Evolutionary conservation across 805 yeast species (phyloP).

Genomic region (Lachancea nothofagi): DNA sequence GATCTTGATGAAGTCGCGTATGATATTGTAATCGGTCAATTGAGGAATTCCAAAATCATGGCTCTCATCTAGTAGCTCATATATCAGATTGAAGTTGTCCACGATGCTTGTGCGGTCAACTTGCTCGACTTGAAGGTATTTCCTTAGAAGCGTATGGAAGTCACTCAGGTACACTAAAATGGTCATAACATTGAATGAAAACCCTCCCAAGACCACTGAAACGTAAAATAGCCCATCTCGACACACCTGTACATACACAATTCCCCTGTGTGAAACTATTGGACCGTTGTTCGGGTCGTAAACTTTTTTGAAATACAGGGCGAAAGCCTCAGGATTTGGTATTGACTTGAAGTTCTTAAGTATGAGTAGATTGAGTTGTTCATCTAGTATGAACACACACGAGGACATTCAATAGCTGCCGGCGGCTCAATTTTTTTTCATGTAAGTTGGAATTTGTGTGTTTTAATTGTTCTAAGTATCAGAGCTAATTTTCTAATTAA

Average conservation of each 20-base stretch:
- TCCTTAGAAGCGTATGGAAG: constrained; percentile 23
- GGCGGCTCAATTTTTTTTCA: background rate
- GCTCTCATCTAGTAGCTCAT: constrained; percentile 84
- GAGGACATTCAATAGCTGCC: constrained; percentile 20
- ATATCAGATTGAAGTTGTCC: constrained; percentile 69
- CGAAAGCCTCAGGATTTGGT: constrained; percentile 19
- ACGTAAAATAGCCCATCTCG: constrained; percentile 26
- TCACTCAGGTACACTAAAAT: constrained; percentile 24
- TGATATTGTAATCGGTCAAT: constrained; percentile 69
- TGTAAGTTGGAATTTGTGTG: constrained; percentile 1
- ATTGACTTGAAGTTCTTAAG: constrained; percentile 25
- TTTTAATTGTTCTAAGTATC: no score
- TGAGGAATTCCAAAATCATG: constrained; percentile 87
- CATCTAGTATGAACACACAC: constrained; percentile 27
- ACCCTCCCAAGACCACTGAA: constrained; percentile 16
- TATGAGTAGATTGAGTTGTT: constrained; percentile 26
- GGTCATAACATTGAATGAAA: constrained; percentile 18
- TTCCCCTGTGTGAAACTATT: constrained; percentile 8
- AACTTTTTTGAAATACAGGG: constrained; percentile 18
- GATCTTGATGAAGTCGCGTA: constrained; percentile 71
- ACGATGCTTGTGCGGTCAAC: constrained; percentile 55
- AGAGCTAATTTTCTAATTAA: background rate
- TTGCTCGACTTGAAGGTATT: constrained; percentile 21
- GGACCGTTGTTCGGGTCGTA: constrained; percentile 1
- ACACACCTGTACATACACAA: constrained; percentile 21